These are phyloP conservation scores for Solanum piurae DNA, from an alignment of 257 asterid genomes.

Conservation along the genomic window DNA sequence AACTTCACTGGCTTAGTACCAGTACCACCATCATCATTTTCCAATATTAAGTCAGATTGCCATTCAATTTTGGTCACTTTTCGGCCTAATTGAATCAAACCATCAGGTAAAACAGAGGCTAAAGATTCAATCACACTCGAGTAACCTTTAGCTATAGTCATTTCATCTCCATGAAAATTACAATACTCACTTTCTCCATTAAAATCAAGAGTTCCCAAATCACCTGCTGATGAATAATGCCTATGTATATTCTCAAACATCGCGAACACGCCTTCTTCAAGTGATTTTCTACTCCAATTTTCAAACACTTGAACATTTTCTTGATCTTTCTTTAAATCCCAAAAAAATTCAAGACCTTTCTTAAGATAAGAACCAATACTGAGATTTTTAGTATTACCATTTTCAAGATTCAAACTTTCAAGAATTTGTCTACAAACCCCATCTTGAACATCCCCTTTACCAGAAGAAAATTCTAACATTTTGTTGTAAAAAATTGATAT, in stretches of 20 bases:
- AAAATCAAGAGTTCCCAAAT: constrained; percentile 45
- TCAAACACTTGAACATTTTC: neutral
- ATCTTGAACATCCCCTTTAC: neutral
- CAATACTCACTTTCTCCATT: constrained; percentile 61
- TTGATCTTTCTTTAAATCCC: constrained; percentile 7
- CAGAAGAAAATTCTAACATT: constrained; percentile 36
- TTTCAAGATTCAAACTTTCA: neutral
- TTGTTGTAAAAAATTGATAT: constrained; percentile 41
- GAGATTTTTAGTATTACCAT: neutral
- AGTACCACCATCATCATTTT: neutral
- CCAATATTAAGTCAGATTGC: constrained; percentile 10
- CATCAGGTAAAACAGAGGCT: constrained; percentile 64
- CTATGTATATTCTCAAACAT: constrained; percentile 68
- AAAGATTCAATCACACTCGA: constrained; percentile 38
- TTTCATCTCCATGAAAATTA: constrained; percentile 74
- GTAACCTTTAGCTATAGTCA: constrained; percentile 11
- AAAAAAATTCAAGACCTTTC: constrained; percentile 44
- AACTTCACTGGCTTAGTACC: constrained; percentile 40
- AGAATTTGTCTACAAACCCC: neutral
- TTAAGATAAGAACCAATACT: neutral
- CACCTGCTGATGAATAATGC: constrained; percentile 63
- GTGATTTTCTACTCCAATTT: neutral
- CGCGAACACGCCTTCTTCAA: constrained; percentile 28
- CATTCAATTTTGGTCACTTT: constrained; percentile 53
- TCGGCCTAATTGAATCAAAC: constrained; percentile 45